A percentile compares a stretch with the other conserved stretches of the same genome.
Evolutionary conservation across 2,329 filamentous ascomycete species (phyloP).

Genomic region (Orbilia quercus): DNA sequence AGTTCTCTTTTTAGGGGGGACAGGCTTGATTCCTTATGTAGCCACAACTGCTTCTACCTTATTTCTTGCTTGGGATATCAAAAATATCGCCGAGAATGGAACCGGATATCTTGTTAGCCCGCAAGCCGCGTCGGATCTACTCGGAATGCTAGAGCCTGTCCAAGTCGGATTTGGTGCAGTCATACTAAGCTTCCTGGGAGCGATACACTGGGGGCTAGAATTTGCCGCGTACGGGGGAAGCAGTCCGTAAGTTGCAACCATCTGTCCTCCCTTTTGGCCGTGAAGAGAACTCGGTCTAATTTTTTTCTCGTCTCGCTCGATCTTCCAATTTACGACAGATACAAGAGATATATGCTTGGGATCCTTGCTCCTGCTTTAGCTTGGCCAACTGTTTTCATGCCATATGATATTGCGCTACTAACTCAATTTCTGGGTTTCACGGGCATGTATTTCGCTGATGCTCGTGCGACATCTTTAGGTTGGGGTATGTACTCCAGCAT

Average conservation of each 20-base stretch:
- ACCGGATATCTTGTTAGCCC: conserved; percentile 74
- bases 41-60: conserved; percentile 85
- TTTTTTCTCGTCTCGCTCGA: neutral
- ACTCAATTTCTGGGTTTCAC: conserved; percentile 87
- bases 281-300: neutral
- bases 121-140: conserved; percentile 76
- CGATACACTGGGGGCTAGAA: conserved; percentile 79
- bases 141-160: conserved; percentile 82
- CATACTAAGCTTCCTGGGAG: conserved; percentile 76
- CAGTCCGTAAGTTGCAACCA: conserved; percentile 26
- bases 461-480: conserved; percentile 76
- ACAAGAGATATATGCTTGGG: conserved; percentile 84
- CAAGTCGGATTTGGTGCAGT: conserved; percentile 92
- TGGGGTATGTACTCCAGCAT: conserved; percentile 67
- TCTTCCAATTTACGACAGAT: conserved; percentile 61
- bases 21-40: conserved; percentile 85
- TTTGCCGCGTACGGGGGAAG: conserved; percentile 59
- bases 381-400: conserved; percentile 84
- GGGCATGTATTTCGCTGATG: conserved; percentile 85
- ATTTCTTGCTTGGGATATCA: conserved; percentile 84
- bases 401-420: conserved; percentile 84
- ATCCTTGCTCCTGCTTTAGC: conserved; percentile 81
- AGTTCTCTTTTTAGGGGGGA: conserved; percentile 75
- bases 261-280: neutral
- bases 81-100: conserved; percentile 73